Evolutionary conservation across 73 alveolate species (phyloP), one percentile per base, ranked within the genome.

Genomic region (Durusdinium trenchii): DNA sequence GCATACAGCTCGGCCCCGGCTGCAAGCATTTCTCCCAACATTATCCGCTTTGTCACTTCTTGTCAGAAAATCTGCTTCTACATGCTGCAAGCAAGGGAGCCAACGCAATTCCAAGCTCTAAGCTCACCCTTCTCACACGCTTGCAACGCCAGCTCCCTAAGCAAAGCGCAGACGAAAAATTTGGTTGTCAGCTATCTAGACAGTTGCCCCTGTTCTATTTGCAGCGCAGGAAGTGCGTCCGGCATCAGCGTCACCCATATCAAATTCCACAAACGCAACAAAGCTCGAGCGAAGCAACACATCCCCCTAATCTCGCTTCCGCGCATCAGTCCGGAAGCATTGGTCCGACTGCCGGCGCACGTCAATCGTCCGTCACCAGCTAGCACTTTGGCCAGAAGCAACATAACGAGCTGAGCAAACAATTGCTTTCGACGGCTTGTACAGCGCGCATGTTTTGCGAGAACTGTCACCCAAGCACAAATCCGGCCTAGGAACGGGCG

Each of bases 251-350:
- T 20, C 36, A 38, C 5, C 50, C 30, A 61, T 35, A 1, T 46
- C 84, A 42, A 86, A 86, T 3, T 16, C 48, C 46, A 38, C 48
- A 20, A 36, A 1, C 4, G 54, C 95, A 6, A 42, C 64, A 42
- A 86, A 87, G 75, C 85, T 87, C 95, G 16, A 60, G 20, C 18
- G 95, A 40, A 23, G 95, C 95, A 23, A 87, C 79, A 60, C 79
- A 86, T 9, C 95, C 95, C 9, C 62, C 95, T 7, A 86, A 10
- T 46, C 83, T 40, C 14, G 60, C 73, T 64, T 57, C 94, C 61
- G 36, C 43, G 95, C 95, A 42, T 86, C 95, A 14, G 95, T 86
- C 62, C 95, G 57, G 46, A 86, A 86, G 32, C 43, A 48, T n/a
- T 26, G 35, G 20, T 43, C 60, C 57, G n/a, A 20, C 18, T 54